Percentiles rank a stretch among this genome's conserved stretches.
Conservation (phyloP, 306 rosid species). For the Medicago lupulina region DNA sequence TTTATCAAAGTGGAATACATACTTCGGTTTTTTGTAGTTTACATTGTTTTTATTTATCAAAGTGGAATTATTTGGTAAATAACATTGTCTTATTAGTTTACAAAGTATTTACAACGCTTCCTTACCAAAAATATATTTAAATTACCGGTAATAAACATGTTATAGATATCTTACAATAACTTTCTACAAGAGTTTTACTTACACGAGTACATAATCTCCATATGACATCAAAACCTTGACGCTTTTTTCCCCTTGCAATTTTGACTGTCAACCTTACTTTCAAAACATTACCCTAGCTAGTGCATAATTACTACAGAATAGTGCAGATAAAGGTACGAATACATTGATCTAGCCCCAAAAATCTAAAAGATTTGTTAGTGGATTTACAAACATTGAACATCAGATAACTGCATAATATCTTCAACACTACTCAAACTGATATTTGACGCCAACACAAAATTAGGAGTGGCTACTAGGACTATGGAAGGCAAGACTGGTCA, state of each 20-base stretch:
- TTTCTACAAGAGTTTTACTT: slow-evolving; percentile 17
- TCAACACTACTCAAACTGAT: too few species aligned
- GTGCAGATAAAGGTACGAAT: slow-evolving; percentile 23
- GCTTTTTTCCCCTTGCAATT: slow-evolving; percentile 6
- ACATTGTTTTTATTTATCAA: not conserved
- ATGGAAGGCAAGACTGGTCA: not conserved
- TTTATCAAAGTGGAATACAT: not conserved
- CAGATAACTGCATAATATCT: not conserved
- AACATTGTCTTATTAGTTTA: not conserved
- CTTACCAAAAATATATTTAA: not conserved
- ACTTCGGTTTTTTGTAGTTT: not conserved
- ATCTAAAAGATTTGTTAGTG: slow-evolving; percentile 8
- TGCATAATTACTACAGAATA: slow-evolving; percentile 6
- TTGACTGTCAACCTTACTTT: not conserved
- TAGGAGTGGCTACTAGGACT: not conserved
- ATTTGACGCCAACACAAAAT: too few species aligned
- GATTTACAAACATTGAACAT: slow-evolving; percentile 37
- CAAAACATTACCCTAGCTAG: slow-evolving; percentile 1
- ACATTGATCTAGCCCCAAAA: slow-evolving; percentile 21
- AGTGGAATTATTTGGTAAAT: not conserved
- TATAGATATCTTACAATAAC: not conserved
- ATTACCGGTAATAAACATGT: not conserved
- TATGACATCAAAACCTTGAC: slow-evolving; percentile 14
- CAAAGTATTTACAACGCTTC: not conserved
- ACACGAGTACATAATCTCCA: slow-evolving; percentile 6